Evolutionary conservation across 2,329 filamentous ascomycete species (phyloP), one percentile per base, ranked within the genome.

Genomic region (Aspergillus intermedius): DNA sequence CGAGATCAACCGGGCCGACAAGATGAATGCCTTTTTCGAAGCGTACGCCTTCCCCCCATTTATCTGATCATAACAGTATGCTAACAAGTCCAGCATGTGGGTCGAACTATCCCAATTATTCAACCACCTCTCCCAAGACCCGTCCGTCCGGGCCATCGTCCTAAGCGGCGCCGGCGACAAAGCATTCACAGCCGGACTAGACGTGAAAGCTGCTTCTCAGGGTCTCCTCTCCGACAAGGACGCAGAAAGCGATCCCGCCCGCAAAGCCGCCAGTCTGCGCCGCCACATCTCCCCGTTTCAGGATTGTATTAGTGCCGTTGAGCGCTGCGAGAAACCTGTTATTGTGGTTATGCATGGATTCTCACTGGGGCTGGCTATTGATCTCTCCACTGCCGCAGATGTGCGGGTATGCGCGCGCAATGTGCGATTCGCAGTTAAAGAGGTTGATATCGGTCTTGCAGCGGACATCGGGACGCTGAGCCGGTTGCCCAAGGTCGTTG

Each of bases 261-360:
- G 88, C 54, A 80, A 74, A 55, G 84, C 86, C 0, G 76, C 77
- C 32, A 60, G 61, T 3, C 60, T 91, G 44, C 79, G 87, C 44
- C 78, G 82, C 28, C 79, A 88, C 65, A 84, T 97, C 49, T 69
- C 77, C 52, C 82, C 88, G 54, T 94, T 96, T 67, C 93, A 98
- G 69, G 78, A 79, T 45, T 86, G 83, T 60, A 83, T 98, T 53
- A 78, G 77, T 1, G 78, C 83, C 12, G 74, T 95, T 46, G 91
- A 96, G 67, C 83, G 79, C 58, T 97, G 91, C 70, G 87, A 93
- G 71, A 97, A 97, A 72, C 89, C 89, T 52, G 88, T 96, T 30
- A 86, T 97, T 50, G 84, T 82, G 45, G 83, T 89, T 17, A 71
- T 95, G 55, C 88, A 95, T 60, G 90, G 86, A 37, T 81, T 91